phyloP scores from a whole-genome alignment of 352 stramenopile genomes.

The Phytophthora pseudosyringae region DNA sequence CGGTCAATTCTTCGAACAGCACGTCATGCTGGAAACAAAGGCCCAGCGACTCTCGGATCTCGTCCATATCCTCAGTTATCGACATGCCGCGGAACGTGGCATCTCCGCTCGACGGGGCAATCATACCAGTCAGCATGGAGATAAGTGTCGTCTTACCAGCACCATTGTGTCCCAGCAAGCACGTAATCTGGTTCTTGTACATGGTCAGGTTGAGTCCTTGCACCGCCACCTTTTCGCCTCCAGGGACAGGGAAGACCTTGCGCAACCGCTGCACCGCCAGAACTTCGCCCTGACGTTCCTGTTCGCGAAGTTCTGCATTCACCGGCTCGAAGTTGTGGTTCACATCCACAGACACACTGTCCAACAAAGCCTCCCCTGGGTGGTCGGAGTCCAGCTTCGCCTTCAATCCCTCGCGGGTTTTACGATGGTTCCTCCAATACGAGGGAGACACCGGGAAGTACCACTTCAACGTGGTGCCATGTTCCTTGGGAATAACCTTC shows the following conservation, averaged over 20 bases:
- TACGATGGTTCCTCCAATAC: conserved; percentile 73
- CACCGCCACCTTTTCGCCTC: conserved; percentile 84
- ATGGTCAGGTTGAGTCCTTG: conserved; percentile 84
- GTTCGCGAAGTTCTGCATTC: conserved; percentile 41
- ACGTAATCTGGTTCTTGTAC: conserved; percentile 93
- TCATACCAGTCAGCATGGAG: conserved; percentile 90
- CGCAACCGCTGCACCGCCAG: conserved; percentile 53
- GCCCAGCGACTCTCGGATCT: conserved; percentile 71
- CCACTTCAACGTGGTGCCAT: conserved; percentile 89
- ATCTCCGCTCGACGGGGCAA: conserved; percentile 60
- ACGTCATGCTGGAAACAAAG: conserved; percentile 90
- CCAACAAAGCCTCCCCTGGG: conserved; percentile 34
- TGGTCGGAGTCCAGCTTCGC: conserved; percentile 18
- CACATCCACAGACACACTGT: conserved; percentile 39
- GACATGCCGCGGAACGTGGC: conserved; percentile 76
- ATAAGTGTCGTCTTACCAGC: conserved; percentile 93
- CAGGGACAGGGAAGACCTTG: conserved; percentile 78
- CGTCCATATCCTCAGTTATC: conserved; percentile 75
- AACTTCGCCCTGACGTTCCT: conserved; percentile 46
- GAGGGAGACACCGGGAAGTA: conserved; percentile 91
- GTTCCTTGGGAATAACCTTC: conserved; percentile 92
- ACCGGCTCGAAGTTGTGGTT: conserved; percentile 51
- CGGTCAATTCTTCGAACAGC: conserved; percentile 75
- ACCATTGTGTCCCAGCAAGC: conserved; percentile 93
- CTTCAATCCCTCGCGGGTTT: conserved; percentile 15